phyloP scores from a whole-genome alignment of 2,329 filamentous ascomycete genomes.

The Chaetomiaceae sp. region DNA sequence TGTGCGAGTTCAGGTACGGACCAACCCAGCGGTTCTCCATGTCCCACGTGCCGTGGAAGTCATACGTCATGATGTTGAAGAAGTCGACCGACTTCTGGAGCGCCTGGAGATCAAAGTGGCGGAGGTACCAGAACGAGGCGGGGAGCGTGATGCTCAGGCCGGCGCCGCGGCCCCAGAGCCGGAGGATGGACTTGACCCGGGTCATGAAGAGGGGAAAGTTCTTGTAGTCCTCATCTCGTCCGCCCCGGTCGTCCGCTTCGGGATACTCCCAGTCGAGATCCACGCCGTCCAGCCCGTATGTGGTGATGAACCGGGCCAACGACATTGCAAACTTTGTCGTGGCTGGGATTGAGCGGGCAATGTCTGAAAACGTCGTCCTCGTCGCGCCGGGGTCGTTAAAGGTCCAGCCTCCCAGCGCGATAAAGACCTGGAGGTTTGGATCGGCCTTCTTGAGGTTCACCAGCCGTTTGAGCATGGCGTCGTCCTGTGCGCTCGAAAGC shows the following conservation, averaged over 20 bases:
- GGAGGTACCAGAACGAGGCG: not conserved
- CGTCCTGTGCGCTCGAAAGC: no score
- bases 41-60: not conserved
- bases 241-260: not conserved
- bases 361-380: not conserved
- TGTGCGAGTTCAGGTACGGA: not conserved
- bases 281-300: not conserved
- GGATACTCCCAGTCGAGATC: slow-evolving; percentile 1
- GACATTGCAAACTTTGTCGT: not conserved
- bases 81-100: not conserved
- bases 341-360: not conserved
- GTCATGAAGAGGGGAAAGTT: not conserved
- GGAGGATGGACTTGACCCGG: no score
- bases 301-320: not conserved
- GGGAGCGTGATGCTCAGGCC: not conserved
- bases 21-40: not conserved
- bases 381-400: not conserved
- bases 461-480: not conserved
- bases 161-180: not conserved
- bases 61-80: slow-evolving; percentile 1
- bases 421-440: not conserved
- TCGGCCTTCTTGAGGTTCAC: not conserved
- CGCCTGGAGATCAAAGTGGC: not conserved
- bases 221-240: not conserved
- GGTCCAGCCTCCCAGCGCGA: not conserved